Evolutionary conservation across 2,329 filamentous ascomycete species (phyloP), one percentile per base, ranked within the genome.

Genomic region (Lecanicillium sp.): DNA sequence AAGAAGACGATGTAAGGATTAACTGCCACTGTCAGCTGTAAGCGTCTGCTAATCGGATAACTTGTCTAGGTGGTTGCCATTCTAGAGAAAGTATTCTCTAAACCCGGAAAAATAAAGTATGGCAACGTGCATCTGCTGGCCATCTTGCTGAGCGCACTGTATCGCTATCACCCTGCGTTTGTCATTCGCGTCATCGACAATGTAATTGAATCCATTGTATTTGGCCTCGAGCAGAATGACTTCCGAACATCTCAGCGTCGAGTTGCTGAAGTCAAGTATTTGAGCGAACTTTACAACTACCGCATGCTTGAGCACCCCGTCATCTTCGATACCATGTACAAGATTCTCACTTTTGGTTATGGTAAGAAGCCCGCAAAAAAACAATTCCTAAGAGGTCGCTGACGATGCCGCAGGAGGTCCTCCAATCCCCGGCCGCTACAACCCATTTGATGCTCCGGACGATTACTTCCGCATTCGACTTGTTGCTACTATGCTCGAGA

Each of bases 251-350:
- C 94, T 56, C 92, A 98, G 62, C 83, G 89, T 43, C 83, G 92
- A 17, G 82, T 98, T 45, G 87, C 94, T 3, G 90, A 97, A 60
- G 87, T 95, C 54, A 97, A 96, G 58, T 98, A 96, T 57, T 71
- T 98, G 5, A 89, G 87, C 17, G 92, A 98, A 61, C 75, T 98
- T 9, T 98, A 98, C 66, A 95, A 96, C 54, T 98, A 97, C 58
- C 85, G 92, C 41, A 87, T 98, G 77, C 76, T 98, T 28, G 92
- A 98, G 59, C 92, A 94, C 31, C 85, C 87, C 0, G 84, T 97
- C 17, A 84, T 98, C 37, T 98, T 98, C 52, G 92, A 98, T 55
- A 87, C 84, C 1, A 74, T 98, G 62, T 98, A 96, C 68, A 88
- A 87, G 55, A 84, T 98, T 50, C 74, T 96, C 57, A 94, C 87